A percentile compares a stretch with the other conserved stretches of the same genome.
phyloP scores from a whole-genome alignment of 139 green algal species.

The Eudorina sp. region DNA sequence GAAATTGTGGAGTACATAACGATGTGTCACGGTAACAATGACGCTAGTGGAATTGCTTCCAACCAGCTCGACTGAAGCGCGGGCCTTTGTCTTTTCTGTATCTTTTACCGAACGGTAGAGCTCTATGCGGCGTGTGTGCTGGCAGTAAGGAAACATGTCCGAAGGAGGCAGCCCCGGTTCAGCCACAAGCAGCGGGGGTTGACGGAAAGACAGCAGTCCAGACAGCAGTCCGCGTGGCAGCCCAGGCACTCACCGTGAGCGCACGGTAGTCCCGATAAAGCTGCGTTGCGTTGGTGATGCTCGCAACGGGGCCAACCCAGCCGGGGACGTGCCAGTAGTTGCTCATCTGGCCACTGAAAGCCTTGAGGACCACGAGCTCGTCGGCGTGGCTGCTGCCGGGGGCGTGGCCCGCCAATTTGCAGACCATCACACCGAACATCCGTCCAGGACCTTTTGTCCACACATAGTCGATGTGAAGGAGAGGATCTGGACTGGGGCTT shows the following conservation, averaged over 20 bases:
- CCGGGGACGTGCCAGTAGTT: slow-evolving; percentile 57
- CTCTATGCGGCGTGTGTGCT: too few relatives aligned
- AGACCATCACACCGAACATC: slow-evolving; percentile 65
- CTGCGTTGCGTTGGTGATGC: slow-evolving; percentile 27
- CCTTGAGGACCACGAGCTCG: slow-evolving; percentile 46
- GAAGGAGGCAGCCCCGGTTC: not conserved
- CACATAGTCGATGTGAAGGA: slow-evolving; percentile 51
- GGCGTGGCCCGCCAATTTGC: too few relatives aligned
- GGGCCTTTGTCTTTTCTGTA: too few relatives aligned
- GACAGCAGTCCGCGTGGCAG: too few relatives aligned
- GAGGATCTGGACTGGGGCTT: not conserved
- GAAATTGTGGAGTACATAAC: too few relatives aligned
- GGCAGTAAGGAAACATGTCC: not conserved
- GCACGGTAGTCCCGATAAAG: slow-evolving; percentile 40
- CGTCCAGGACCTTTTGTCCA: slow-evolving; percentile 61
- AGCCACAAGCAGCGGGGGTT: too few relatives aligned
- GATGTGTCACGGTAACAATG: too few relatives aligned
- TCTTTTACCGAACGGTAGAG: too few relatives aligned
- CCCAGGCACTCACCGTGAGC: not conserved
- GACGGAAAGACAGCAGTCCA: too few relatives aligned
- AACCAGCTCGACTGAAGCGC: too few relatives aligned
- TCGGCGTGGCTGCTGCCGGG: not conserved
- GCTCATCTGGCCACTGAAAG: slow-evolving; percentile 64
- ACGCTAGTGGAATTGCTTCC: too few relatives aligned
- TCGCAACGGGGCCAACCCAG: slow-evolving; percentile 60